Evolutionary conservation across 106 monocot species (phyloP), one percentile per base, ranked within the genome.

Genomic region (Acanthochlamys bracteata): DNA sequence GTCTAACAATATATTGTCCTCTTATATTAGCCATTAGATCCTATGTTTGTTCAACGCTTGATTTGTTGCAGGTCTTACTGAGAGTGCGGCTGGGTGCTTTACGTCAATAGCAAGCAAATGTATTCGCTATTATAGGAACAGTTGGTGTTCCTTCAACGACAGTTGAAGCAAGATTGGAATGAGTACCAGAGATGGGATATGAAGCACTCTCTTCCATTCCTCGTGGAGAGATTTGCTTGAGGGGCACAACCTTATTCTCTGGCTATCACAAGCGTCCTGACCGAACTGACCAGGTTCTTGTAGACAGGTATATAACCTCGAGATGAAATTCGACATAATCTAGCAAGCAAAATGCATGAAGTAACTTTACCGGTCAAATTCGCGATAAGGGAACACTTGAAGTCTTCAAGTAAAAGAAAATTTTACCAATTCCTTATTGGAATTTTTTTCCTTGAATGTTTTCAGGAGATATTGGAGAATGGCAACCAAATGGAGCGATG

Each of bases 381-480:
- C 1, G 6, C 33, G 6, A 33, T 33, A 33, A 33, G 6, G 33
- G 6, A 33, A 33, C n/a, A n/a, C n/a, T n/a, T n/a, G n/a, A n/a
- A n/a, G n/a, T n/a, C n/a, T n/a, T n/a, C n/a, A n/a, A n/a, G n/a
- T n/a, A n/a, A n/a, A n/a, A n/a, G n/a, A n/a, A n/a, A n/a, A n/a
- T n/a, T n/a, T 33, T 33, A 3, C 33, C 6, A 33, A 6, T 33
- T 33, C 1, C 6, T 33, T 33, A 33, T 6, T 33, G 6, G 33
- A 33, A 33, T 3, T 6, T 1, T 33, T 33, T 33, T 33, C 6
- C 4, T 33, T 33, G 6, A 49, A 49, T 49, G 9, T 46, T 41
- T 77, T 59, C 74, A 96, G 96, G 96, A 54, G 96, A 96, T 47
- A 79, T 96, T 53, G 96, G 96, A 69, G 96, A 96, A 71, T 96